Evolutionary conservation across 768 basidiomycete genomes (phyloP), one percentile per base, ranked within the genome.

Genomic region (Fomitopsis serialis): DNA sequence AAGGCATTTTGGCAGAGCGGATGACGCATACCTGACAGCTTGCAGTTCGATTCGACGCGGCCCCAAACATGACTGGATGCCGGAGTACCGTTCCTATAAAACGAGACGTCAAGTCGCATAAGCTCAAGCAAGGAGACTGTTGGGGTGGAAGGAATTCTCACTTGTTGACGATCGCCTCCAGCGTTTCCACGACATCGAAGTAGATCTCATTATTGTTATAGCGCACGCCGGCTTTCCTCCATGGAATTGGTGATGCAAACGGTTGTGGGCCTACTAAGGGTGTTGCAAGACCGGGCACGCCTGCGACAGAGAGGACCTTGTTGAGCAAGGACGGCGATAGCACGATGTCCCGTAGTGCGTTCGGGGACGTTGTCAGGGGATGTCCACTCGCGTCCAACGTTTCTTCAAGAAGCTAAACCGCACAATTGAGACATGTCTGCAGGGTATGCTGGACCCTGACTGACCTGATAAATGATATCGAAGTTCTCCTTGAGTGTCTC

Each of bases 321-420:
- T 63, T 57, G 3, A 96, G 77, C 29, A 97, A 79, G 0, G 93
- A 89, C 1, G 95, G 94, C 1, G 93, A 91, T 1, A 97, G 78
- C 7, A 98, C 92, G 56, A 98, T 95, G 62, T 98, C 95, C 23
- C 92, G 84, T 1, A 98, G 76, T 19, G 91, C 86, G 62, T 92
- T 95, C 2, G 87, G 78, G 52, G 92, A 91, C 2, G 92, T 98
- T 6, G 94, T 97, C 35, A 95, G 74, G 0, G 94, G 94, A 65
- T 94, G 87, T 0, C 95, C 94, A 11, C 92, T 89, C 9, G 92
- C 84, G 64, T 96, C 94, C 24, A 98, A 73, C n/a, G 91, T 94
- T 70, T 98, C 95, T 71, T 96, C 95, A 27, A 97, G 78, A 17
- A 98, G 81, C 90, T 95, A 59, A 11, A 8, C 9, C 4, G 13